Evolutionary conservation across 805 yeast genomes (phyloP).

Genomic region (Candida michaelii): DNA sequence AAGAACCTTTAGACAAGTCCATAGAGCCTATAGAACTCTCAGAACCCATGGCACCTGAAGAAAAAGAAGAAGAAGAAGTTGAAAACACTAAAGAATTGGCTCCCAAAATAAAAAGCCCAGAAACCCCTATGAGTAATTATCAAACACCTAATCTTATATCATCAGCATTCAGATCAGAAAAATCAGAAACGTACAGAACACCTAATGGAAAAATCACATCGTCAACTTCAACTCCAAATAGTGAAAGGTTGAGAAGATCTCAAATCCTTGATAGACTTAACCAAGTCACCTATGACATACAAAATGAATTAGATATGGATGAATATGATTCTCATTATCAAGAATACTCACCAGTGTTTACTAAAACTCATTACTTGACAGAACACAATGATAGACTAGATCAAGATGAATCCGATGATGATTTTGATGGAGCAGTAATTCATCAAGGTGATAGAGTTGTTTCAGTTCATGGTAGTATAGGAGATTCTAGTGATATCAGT

Average conservation of each 20-base stretch:
- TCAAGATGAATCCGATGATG: conserved; percentile 9
- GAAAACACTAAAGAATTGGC: no score
- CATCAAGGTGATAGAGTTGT: no score
- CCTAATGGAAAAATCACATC: conserved; percentile 6
- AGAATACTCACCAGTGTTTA: conserved; percentile 3
- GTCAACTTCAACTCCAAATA: conserved; percentile 11
- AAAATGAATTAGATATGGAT: conserved; percentile 26
- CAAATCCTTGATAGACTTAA: conserved; percentile 37
- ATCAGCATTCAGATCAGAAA: conserved; percentile 8
- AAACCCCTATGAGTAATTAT: conserved; percentile 14
- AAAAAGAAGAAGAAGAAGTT: no score
- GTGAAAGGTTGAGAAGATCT: conserved; percentile 30
- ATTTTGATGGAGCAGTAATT: conserved; percentile 17
- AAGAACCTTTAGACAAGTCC: no score
- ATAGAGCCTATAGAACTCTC: no score
- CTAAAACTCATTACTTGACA: conserved; percentile 1
- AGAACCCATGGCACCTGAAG: no score
- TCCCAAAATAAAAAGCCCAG: conserved; percentile 6
- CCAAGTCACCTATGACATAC: conserved; percentile 39
- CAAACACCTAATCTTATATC: conserved; percentile 11
- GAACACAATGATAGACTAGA: conserved; percentile 20
- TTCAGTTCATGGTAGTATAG: no score
- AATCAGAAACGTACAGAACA: conserved; percentile 9
- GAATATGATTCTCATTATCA: conserved; percentile 9
- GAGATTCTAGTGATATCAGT: no score